Conservation (phyloP, 2,329 filamentous ascomycete species). For the Epichloe scottii region DNA sequence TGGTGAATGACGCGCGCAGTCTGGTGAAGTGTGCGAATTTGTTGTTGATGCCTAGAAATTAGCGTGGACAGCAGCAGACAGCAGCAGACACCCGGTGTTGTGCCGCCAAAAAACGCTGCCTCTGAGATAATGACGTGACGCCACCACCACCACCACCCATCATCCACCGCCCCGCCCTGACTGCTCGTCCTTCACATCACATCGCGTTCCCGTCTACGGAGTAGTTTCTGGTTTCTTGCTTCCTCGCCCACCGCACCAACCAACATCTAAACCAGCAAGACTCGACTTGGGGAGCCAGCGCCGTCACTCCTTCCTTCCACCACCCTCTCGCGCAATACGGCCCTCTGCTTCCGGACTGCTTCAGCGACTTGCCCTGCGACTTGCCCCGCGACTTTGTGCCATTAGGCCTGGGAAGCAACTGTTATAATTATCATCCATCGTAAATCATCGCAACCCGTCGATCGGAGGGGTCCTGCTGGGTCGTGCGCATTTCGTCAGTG, state of each 20-base stretch:
- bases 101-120: too few species aligned
- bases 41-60: too few species aligned
- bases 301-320: not conserved
- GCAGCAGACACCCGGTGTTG: too few species aligned
- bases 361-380: not conserved
- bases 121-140: not conserved
- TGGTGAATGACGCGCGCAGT: too few species aligned
- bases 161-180: not conserved
- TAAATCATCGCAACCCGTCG: not conserved
- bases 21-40: too few species aligned
- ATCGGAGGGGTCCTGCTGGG: not conserved
- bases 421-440: too few species aligned
- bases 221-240: not conserved
- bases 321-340: not conserved
- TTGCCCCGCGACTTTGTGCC: not conserved
- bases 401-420: not conserved
- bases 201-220: not conserved
- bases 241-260: not conserved
- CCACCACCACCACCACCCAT: not conserved
- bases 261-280: not conserved
- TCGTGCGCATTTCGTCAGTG: not conserved
- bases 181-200: conserved; percentile 4
- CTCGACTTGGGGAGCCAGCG: not conserved
- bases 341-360: too few species aligned
- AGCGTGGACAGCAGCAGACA: too few species aligned